Evolutionary conservation across 768 basidiomycete genomes (phyloP).

Genomic region (Tulasnella sp.): DNA sequence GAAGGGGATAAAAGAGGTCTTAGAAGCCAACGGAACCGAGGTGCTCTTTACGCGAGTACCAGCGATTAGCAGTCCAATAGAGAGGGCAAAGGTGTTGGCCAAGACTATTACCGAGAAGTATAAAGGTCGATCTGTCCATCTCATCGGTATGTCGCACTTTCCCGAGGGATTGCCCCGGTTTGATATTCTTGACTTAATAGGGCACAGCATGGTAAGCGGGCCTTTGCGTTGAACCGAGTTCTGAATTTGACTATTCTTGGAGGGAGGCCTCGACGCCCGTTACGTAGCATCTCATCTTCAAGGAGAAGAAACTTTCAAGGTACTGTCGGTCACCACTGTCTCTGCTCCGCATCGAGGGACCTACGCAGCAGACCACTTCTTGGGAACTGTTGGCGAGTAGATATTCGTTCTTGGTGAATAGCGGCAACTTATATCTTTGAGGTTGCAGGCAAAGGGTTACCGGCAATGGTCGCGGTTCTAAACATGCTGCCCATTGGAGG

Average conservation of each 20-base stretch:
- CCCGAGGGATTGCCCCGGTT: slow-evolving; percentile 33
- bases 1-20: slow-evolving; percentile 91
- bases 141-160: slow-evolving; percentile 54
- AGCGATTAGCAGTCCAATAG: slow-evolving; percentile 80
- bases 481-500: slow-evolving; percentile 78
- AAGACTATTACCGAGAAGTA: slow-evolving; percentile 73
- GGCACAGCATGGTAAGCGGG: slow-evolving; percentile 66
- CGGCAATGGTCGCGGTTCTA: slow-evolving; percentile 46
- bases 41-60: slow-evolving; percentile 93
- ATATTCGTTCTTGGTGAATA: slow-evolving; percentile 30
- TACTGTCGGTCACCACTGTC: slow-evolving; percentile 88
- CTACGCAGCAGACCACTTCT: slow-evolving; percentile 87
- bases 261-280: slow-evolving; percentile 93
- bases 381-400: slow-evolving; percentile 59
- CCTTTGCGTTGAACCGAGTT: neutral
- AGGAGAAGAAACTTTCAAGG: slow-evolving; percentile 51
- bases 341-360: slow-evolving; percentile 94
- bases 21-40: slow-evolving; percentile 82
- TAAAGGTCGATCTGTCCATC: slow-evolving; percentile 78
- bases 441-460: slow-evolving; percentile 39
- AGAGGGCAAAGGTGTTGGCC: slow-evolving; percentile 85
- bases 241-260: slow-evolving; percentile 30
- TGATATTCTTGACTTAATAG: slow-evolving; percentile 36
- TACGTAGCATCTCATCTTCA: slow-evolving; percentile 81
- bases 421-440: slow-evolving; percentile 38